Base-by-base conservation (phyloP, 2,329 filamentous ascomycete species). In the Trichoderma koningii region DNA sequence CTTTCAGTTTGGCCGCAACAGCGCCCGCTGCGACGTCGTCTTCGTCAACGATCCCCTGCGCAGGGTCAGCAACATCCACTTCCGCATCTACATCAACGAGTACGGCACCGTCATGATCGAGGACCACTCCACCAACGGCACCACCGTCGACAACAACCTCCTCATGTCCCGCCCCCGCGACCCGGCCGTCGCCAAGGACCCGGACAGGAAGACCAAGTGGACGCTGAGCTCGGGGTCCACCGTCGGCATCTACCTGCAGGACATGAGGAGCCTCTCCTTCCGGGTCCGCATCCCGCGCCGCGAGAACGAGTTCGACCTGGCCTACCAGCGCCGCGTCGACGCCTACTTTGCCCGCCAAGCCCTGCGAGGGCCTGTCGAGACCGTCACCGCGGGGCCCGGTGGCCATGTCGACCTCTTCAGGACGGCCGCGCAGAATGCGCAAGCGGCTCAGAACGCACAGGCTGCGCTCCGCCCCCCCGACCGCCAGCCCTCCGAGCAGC, bases 101-200 rank as follows among this genome's bases (percentile, higher is more conserved):
- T 87, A 91, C 68, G 92, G 90, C 30, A 88, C 91, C 64, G 83
- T 97, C 69, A 97, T 99, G 92, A 81, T 98, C 14, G 89, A 97
- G 75, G 95, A 99, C 73, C 85, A 88, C 74, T 98, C 95, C 0
- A 97, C 93, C n/a, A 99, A 98, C 72, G 95, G 95, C 30, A 98
- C 95, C 4, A 82, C 92, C 66, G 92, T 98, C 64, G 93, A 98
- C 76, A 83, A 86, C 26, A 80, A 82, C 19, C 80, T 92, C 42
- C 82, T 99, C 70, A 80, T 77, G 55, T 71, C 73, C 23, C 77
- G 79, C 55, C 70, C 74, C 34, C 34, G 34, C 34, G 34, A 38
- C 34, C 34, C 34, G 2, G 34, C 34, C 34, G 34, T 38, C 34
- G 34, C 34, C 28, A 79, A 78, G 67, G 72, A 71, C 30, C 70